These are phyloP conservation scores for Conticribra weissflogii DNA, from an alignment of 108 stramenopile genomes.

Conservation along the genomic window DNA sequence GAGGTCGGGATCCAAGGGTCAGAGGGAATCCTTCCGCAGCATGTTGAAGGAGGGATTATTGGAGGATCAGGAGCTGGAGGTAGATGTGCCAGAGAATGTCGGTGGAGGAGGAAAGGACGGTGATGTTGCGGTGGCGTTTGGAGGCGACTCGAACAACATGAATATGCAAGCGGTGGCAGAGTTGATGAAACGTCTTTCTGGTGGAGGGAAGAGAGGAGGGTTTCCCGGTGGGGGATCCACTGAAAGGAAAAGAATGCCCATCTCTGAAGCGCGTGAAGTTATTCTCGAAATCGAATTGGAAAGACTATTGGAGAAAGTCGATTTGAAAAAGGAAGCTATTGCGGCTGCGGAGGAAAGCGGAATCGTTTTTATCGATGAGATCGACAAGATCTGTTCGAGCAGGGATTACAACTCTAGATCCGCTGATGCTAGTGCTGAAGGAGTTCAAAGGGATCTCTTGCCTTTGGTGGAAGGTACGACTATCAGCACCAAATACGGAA, in stretches of 20 bases:
- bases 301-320: conserved; percentile 87
- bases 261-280: conserved; percentile 88
- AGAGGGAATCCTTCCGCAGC: conserved; percentile 78
- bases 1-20: conserved; percentile 33
- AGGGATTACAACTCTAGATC: conserved; percentile 82
- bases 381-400: conserved; percentile 96
- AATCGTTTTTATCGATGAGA: conserved; percentile 99
- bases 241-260: conserved; percentile 86
- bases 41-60: conserved; percentile 91
- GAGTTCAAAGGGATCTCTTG: conserved; percentile 98
- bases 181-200: conserved; percentile 59
- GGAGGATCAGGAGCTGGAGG: conserved; percentile 90
- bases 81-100: conserved; percentile 81
- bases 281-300: conserved; percentile 95
- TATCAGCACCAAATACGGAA: conserved; percentile 96
- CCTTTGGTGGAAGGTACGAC: conserved; percentile 98
- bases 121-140: conserved; percentile 45
- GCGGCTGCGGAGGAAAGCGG: conserved; percentile 95
- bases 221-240: conserved; percentile 57
- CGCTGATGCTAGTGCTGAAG: conserved; percentile 97
- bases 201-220: conserved; percentile 29
- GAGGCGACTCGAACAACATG: conserved; percentile 54
- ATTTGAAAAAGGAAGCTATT: conserved; percentile 94
- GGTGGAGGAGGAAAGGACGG: conserved; percentile 36
- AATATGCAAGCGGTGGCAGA: conserved; percentile 78